Conservation (phyloP, 2,329 filamentous ascomycete genomes). For the Talaromyces sp. region DNA sequence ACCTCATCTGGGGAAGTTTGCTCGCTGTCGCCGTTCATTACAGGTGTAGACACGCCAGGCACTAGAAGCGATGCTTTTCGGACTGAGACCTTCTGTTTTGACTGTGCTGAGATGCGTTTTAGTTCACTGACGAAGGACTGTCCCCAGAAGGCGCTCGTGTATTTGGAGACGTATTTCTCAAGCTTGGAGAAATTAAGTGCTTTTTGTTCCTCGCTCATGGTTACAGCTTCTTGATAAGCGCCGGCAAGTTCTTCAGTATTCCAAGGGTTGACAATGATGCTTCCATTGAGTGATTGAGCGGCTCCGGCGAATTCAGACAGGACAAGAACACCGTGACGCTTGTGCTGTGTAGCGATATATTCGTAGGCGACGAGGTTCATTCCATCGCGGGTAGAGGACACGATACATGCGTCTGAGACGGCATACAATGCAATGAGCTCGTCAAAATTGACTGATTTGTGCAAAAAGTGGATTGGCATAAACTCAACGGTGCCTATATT, state of each 20-base stretch:
- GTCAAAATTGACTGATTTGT: slow-evolving; percentile 88
- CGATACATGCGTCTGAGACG: slow-evolving; percentile 82
- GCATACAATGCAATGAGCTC: slow-evolving; percentile 89
- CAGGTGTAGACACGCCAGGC: slow-evolving; percentile 16
- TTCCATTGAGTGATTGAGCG: slow-evolving; percentile 85
- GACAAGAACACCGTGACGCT: slow-evolving; percentile 85
- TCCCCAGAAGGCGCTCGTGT: slow-evolving; percentile 93
- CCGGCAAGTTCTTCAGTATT: slow-evolving; percentile 94
- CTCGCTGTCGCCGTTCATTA: slow-evolving; percentile 20
- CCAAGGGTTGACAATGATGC: slow-evolving; percentile 91
- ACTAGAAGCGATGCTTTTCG: slow-evolving; percentile 27
- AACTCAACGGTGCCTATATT: slow-evolving; percentile 76
- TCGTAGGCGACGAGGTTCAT: slow-evolving; percentile 98
- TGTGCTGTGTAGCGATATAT: slow-evolving; percentile 86
- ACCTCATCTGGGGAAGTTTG: slow-evolving; percentile 11
- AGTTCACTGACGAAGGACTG: slow-evolving; percentile 85
- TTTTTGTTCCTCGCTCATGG: slow-evolving; percentile 82
- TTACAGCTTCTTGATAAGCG: slow-evolving; percentile 89
- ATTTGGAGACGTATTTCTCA: slow-evolving; percentile 90
- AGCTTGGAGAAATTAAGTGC: slow-evolving; percentile 82
- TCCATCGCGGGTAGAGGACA: slow-evolving; percentile 85
- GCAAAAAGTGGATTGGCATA: slow-evolving; percentile 96
- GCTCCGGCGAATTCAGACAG: slow-evolving; percentile 92
- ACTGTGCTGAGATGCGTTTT: slow-evolving; percentile 52
- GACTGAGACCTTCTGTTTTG: slow-evolving; percentile 36